Base-by-base conservation (phyloP, 129 eudicot genomes). In the Chrysanthemum seticuspe region DNA sequence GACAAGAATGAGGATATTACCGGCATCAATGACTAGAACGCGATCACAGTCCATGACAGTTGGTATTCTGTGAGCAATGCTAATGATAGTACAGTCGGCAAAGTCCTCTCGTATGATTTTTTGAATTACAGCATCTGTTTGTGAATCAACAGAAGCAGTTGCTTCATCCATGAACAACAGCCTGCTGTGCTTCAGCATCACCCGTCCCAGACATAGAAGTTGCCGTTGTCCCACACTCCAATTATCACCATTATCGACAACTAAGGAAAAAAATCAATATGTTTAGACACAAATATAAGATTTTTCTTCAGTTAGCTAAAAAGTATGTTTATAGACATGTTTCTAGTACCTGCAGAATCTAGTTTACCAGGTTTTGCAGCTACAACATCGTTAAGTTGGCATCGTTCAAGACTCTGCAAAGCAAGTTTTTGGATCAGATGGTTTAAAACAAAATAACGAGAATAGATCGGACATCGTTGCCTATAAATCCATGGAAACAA, bases 221-320 rank as follows among this genome's bases (percentile, higher is more conserved):
- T 91, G 97, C 62, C 97, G 76, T 64, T 91, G 97, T 56, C 97
- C 97, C 65, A 91, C 97, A 16, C 97, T 91, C 97, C 97, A 91
- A 66, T 91, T 91, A 18, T 88, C 97, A 13, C 97, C 97, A 73
- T 78, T 81, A 77, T 86, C 96, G 67, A 81, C 87, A 76, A 91
- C 97, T 91, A 59, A 50, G 31, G 14, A 48, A 25, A 5, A 45
- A 45, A 47, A 62, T 8, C 13, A 60, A 40, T 9, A 76, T 23
- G 27, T 23, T 19, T 11, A 21, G 63, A 50, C 55, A 7, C 6
- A 68, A 27, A 68, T n/a, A 5, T 1, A 5, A 21, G 40, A 16
- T 48, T 8, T 36, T 11, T 29, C 44, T 55, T 45, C 48, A 36
- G 3, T 72, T 36, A 1, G 5, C 48, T n/a, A 53, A 27, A 3